phyloP scores from a whole-genome alignment of 2,329 filamentous ascomycete species.

The Escovopsis sp. region DNA sequence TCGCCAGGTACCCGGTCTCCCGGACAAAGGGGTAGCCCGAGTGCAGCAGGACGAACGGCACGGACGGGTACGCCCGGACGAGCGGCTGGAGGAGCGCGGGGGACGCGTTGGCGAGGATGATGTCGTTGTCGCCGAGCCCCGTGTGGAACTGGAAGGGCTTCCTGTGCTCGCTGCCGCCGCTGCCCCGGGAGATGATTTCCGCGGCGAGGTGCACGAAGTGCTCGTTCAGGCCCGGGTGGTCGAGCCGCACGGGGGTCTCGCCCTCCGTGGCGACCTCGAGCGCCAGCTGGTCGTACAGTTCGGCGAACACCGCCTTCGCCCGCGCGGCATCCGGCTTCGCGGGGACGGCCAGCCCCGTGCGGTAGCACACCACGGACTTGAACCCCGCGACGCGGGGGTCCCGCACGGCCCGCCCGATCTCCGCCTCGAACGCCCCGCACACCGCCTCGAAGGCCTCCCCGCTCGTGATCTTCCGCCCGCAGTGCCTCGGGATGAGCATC shows the following conservation, averaged over 20 bases:
- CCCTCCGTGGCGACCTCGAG: slow-evolving; percentile 3
- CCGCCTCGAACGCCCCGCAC: slow-evolving; percentile 19
- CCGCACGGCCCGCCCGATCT: slow-evolving; percentile 40
- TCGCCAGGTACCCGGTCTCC: slow-evolving; percentile 64
- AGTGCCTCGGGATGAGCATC: slow-evolving; percentile 36
- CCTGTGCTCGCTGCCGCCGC: slow-evolving; percentile 21
- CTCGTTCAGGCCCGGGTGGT: slow-evolving; percentile 52
- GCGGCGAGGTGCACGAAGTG: slow-evolving; percentile 52
- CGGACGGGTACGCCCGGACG: slow-evolving; percentile 50
- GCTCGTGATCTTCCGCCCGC: slow-evolving; percentile 13
- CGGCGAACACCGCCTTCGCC: slow-evolving; percentile 22
- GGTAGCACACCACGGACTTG: slow-evolving; percentile 72
- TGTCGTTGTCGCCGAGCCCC: slow-evolving; percentile 66
- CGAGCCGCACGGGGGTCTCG: slow-evolving; percentile 34
- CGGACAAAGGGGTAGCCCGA: slow-evolving; percentile 68
- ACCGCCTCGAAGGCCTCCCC: slow-evolving; percentile 18
- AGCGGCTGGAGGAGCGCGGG: slow-evolving; percentile 61
- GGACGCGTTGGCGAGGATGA: slow-evolving; percentile 52
- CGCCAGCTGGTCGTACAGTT: slow-evolving; percentile 15
- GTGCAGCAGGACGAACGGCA: slow-evolving; percentile 66
- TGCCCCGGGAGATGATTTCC: slow-evolving; percentile 34
- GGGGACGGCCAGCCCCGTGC: slow-evolving; percentile 53
- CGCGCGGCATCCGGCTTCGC: slow-evolving; percentile 25
- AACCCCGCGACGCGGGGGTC: slow-evolving; percentile 61
- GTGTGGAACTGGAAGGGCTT: slow-evolving; percentile 79